Percentiles rank a stretch among this genome's conserved stretches.
Conservation (phyloP, 2,329 filamentous ascomycete genomes). For the Botrytis medusae region DNA sequence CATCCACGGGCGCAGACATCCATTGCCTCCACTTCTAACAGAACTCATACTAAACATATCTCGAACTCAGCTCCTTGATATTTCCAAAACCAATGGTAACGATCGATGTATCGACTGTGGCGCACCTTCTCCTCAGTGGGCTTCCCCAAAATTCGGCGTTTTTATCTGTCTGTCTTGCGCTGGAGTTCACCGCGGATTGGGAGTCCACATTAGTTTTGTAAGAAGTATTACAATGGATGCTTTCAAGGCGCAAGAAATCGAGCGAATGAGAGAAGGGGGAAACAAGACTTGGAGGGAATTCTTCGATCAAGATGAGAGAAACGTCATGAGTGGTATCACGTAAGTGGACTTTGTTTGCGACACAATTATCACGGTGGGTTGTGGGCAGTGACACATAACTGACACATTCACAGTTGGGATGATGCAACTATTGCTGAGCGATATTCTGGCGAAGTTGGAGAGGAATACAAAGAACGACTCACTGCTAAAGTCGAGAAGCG, state of each 20-base stretch:
- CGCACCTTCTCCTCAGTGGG: constrained; percentile 97
- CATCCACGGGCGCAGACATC: background rate
- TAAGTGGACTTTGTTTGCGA: constrained; percentile 26
- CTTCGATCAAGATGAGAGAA: constrained; percentile 72
- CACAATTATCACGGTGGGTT: background rate
- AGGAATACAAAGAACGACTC: constrained; percentile 92
- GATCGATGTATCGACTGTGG: constrained; percentile 92
- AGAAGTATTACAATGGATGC: constrained; percentile 98
- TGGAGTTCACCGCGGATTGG: constrained; percentile 88
- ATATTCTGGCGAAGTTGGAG: constrained; percentile 85
- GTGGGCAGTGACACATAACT: constrained; percentile 12
- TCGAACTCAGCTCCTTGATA: constrained; percentile 70
- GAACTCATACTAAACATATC: constrained; percentile 26
- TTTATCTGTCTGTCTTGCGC: constrained; percentile 98
- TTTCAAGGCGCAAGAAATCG: constrained; percentile 90
- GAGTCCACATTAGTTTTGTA: constrained; percentile 98
- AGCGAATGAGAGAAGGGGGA: constrained; percentile 88
- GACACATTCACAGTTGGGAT: constrained; percentile 54
- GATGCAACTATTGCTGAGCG: constrained; percentile 86
- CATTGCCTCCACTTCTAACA: background rate
- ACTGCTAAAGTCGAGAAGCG: constrained; percentile 83
- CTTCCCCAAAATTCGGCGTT: constrained; percentile 93
- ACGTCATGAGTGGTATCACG: constrained; percentile 61
- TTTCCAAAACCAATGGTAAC: constrained; percentile 89
- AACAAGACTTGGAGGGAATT: constrained; percentile 86